Percentiles rank a stretch among this genome's conserved stretches.
Conservation (phyloP, 2,329 filamentous ascomycete species). For the Fusarium decemcellulare region DNA sequence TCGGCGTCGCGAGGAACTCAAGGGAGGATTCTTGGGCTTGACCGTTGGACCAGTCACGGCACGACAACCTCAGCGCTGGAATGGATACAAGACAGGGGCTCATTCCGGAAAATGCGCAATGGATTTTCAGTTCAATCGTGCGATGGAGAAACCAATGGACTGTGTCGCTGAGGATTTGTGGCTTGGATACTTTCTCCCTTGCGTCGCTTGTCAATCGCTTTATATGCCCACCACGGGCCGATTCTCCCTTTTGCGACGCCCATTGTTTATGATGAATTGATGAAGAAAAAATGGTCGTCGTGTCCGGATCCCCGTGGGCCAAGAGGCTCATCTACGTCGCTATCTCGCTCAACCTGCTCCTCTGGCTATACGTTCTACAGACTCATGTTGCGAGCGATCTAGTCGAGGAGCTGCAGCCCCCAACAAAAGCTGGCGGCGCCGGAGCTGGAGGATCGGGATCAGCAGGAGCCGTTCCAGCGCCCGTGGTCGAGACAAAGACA, state of each 20-base stretch:
- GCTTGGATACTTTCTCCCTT: slow-evolving; percentile 28
- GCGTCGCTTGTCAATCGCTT: slow-evolving; percentile 15
- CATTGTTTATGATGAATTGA: background rate
- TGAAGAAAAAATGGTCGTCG: slow-evolving; percentile 24
- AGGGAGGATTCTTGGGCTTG: slow-evolving; percentile 17
- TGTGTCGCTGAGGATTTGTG: background rate
- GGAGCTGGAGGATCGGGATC: background rate
- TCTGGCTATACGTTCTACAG: slow-evolving; percentile 28
- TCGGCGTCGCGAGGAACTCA: slow-evolving; percentile 1
- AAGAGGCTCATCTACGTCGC: slow-evolving; percentile 17
- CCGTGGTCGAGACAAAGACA: slow-evolving; percentile 4
- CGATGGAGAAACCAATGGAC: background rate
- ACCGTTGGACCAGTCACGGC: slow-evolving; percentile 9
- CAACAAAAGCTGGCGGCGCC: background rate
- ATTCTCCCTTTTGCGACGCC: slow-evolving; percentile 12
- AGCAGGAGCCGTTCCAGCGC: background rate
- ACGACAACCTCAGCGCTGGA: background rate
- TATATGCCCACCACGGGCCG: slow-evolving; percentile 23
- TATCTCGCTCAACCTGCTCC: slow-evolving; percentile 18
- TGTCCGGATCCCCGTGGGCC: slow-evolving; percentile 37
- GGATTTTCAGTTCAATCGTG: background rate
- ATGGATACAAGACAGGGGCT: slow-evolving; percentile 33
- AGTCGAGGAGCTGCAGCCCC: slow-evolving; percentile 16
- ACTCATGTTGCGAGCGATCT: background rate
- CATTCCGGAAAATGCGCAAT: slow-evolving; percentile 25